Evolutionary conservation across 2,329 filamentous ascomycete genomes (phyloP), one percentile per base, ranked within the genome.

Genomic region (Fusarium subglutinans): DNA sequence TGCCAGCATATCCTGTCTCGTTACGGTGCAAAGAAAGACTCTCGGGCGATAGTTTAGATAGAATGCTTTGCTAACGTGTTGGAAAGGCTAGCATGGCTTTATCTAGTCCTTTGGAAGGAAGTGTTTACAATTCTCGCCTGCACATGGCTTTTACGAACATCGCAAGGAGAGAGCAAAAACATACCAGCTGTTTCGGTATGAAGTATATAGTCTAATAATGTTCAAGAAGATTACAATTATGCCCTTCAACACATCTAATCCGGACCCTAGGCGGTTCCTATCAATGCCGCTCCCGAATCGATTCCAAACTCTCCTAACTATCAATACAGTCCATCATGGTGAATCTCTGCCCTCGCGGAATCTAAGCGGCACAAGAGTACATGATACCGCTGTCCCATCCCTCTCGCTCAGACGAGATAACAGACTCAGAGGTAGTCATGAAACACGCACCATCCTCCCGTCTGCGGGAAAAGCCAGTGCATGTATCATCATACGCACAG

Each of bases 401-500:
- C 24, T 13, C 43, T 12, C 9, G 5, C 22, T 24, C 14, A n/a
- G 41, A 10, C 4, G 41, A 10, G 6, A 5, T 9, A 6, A 24
- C 13, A 43, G 14, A 15, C 0, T 24, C 41, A 43, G 5, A 24
- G 13, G 8, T 24, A 14, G 6, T 35, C 33, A n/a, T 15, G 14
- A 20, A 20, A 18, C 48, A 51, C 8, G 30, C 30, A 35, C 30
- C 48, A 10, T n/a, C 33, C 22, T 24, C 30, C 33, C 30, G 30
- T 35, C 48, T 51, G 3, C 30, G 48, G 22, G 48, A 33, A 18
- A 51, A 33, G 8, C 48, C 48, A 22, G 12, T 17, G 48, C 48
- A 35, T 6, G 13, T 3, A 10, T 7, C 8, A 0, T 24, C 8
- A 5, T 0, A 4, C 22, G 1, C 8, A 20, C 30, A 51, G 15